phyloP scores from a whole-genome alignment of 495 filamentous ascomycete genomes.

The Alectoria sarmentosa region DNA sequence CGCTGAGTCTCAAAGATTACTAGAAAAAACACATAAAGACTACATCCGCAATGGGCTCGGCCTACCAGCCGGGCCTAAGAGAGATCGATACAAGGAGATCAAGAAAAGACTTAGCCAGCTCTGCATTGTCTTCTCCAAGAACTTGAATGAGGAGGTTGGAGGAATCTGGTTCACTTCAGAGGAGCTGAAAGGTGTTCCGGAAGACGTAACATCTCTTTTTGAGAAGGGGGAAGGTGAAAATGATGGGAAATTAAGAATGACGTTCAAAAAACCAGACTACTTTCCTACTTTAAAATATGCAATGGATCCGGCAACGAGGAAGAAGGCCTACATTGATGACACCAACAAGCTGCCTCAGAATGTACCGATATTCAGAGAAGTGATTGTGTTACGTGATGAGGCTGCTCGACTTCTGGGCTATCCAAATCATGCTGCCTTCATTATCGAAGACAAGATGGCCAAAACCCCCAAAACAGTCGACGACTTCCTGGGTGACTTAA shows the following conservation, averaged over 20 bases:
- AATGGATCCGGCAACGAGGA: slow-evolving; percentile 49
- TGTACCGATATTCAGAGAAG: slow-evolving; percentile 75
- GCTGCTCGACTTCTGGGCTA: slow-evolving; percentile 87
- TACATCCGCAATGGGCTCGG: slow-evolving; percentile 59
- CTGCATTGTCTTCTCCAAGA: slow-evolving; percentile 61
- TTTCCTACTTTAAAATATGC: slow-evolving; percentile 61
- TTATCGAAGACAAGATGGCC: slow-evolving; percentile 96
- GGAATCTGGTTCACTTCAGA: slow-evolving; percentile 58
- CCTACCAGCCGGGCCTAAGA: slow-evolving; percentile 51
- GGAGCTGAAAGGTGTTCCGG: slow-evolving; percentile 56
- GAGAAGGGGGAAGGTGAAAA: slow-evolving; percentile 68
- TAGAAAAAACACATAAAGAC: slow-evolving; percentile 63
- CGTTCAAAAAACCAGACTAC: slow-evolving; percentile 64
- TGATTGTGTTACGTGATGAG: slow-evolving; percentile 84
- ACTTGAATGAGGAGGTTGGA: slow-evolving; percentile 61
- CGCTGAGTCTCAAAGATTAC: slow-evolving; percentile 52
- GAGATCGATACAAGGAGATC: slow-evolving; percentile 65
- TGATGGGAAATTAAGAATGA: slow-evolving; percentile 55
- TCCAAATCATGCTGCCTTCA: slow-evolving; percentile 84
- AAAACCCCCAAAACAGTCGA: slow-evolving; percentile 83
- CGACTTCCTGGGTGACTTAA: slow-evolving; percentile 76
- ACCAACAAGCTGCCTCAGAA: slow-evolving; percentile 87
- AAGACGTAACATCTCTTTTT: slow-evolving; percentile 54
- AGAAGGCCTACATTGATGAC: slow-evolving; percentile 51
- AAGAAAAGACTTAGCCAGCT: slow-evolving; percentile 61